Percentiles rank a stretch among this genome's conserved stretches.
phyloP scores from a whole-genome alignment of 1,284 basidiomycete species.

The Sporisorium reilianum region DNA sequence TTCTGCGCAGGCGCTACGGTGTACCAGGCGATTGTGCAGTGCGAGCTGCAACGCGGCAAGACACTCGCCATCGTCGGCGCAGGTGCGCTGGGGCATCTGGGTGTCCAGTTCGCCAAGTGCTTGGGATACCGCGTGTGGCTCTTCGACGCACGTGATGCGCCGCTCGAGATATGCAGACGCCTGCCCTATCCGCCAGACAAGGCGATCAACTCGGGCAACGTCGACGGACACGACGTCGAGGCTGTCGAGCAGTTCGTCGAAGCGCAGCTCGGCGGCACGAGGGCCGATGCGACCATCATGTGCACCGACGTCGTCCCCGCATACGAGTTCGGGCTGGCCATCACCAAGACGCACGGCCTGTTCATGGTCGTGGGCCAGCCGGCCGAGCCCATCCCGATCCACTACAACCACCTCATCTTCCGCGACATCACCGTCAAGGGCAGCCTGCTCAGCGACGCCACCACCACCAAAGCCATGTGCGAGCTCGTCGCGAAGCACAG shows the following conservation, averaged over 20 bases:
- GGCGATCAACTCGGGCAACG: slow-evolving; percentile 32
- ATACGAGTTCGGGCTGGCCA: slow-evolving; percentile 35
- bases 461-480: slow-evolving; percentile 49
- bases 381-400: slow-evolving; percentile 43
- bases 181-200: slow-evolving; percentile 48
- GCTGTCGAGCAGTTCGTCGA: slow-evolving; percentile 18
- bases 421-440: slow-evolving; percentile 53
- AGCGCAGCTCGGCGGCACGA: slow-evolving; percentile 28
- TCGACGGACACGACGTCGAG: slow-evolving; percentile 27
- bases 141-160: slow-evolving; percentile 50
- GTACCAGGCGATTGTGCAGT: slow-evolving; percentile 68
- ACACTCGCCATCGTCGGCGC: slow-evolving; percentile 70
- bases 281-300: slow-evolving; percentile 49
- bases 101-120: slow-evolving; percentile 65
- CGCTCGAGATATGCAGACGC: slow-evolving; percentile 26
- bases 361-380: slow-evolving; percentile 56
- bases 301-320: slow-evolving; percentile 46
- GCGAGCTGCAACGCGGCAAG: slow-evolving; percentile 54
- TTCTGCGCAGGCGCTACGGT: slow-evolving; percentile 71
- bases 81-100: slow-evolving; percentile 70
- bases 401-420: slow-evolving; percentile 53
- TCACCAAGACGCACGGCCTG: slow-evolving; percentile 47
- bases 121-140: slow-evolving; percentile 68
- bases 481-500: slow-evolving; percentile 45
- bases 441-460: slow-evolving; percentile 48